Evolutionary conservation across 1,284 basidiomycete genomes (phyloP).

Genomic region (Rhodotorula sp.): DNA sequence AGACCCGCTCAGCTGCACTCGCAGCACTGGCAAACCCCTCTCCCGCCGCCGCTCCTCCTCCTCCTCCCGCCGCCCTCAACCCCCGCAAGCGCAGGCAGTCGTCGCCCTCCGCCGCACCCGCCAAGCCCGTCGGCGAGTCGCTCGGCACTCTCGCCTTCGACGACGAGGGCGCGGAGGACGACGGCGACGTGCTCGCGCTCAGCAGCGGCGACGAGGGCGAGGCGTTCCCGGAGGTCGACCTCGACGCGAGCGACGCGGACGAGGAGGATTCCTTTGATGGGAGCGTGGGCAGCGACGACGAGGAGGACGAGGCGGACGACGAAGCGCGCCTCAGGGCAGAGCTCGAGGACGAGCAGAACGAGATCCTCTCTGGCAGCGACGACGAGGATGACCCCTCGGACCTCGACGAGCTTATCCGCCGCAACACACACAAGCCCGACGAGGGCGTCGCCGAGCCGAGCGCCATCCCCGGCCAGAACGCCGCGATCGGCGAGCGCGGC

Average conservation of each 20-base stretch:
- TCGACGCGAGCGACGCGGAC: constrained; percentile 49
- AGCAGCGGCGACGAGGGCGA: constrained; percentile 42
- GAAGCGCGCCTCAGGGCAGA: constrained; percentile 51
- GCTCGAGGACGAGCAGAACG: constrained; percentile 52
- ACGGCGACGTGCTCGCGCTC: constrained; percentile 12
- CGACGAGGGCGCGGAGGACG: constrained; percentile 31
- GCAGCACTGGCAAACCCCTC: not conserved
- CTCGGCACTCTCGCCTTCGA: constrained; percentile 35
- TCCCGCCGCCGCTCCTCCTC: not conserved
- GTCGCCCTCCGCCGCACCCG: not conserved
- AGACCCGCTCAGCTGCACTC: not conserved
- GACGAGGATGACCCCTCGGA: constrained; percentile 38
- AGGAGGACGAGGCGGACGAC: constrained; percentile 51
- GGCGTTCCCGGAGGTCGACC: constrained; percentile 56
- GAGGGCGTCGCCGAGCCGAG: constrained; percentile 45
- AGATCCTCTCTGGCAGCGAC: constrained; percentile 46
- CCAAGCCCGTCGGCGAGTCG: not conserved
- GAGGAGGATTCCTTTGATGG: constrained; percentile 59
- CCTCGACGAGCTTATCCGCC: constrained; percentile 42
- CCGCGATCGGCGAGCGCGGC: constrained; percentile 51
- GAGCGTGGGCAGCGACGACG: constrained; percentile 51
- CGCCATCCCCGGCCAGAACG: constrained; percentile 44
- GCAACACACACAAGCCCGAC: constrained; percentile 51
- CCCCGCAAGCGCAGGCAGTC: constrained; percentile 32
- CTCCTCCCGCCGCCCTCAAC: not conserved